Evolutionary conservation across 805 yeast genomes (phyloP), one percentile per base, ranked within the genome.

Genomic region (Peterozyma toletana): DNA sequence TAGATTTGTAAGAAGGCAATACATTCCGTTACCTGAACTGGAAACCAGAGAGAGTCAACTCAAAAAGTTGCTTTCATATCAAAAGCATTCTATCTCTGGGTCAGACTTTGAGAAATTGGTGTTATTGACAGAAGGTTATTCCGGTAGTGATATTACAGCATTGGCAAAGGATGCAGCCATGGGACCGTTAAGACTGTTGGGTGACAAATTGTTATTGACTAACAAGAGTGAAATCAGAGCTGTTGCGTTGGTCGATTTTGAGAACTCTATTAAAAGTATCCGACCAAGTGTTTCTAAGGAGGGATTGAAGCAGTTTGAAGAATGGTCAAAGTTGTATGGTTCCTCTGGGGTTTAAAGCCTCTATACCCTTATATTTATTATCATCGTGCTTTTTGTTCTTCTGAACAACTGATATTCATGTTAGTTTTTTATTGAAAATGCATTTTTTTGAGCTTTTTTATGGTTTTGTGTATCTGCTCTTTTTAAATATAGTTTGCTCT

Each of bases 111-210:
- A 73, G 9, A 66, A 67, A 37, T 67, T 91, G 18, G 71, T 86
- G 14, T 66, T 68, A 10, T 59, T 85, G 53, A 89, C 98, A 0
- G 79, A 80, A 6, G 91, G 87, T 0, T 88, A 81, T 62, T 86
- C 96, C n/a, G 96, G 96, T 2, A 82, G 93, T 51, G 99, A 91
- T 63, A 75, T 91, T 37, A 89, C 97, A 0, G 90, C 96, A 1
- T 63, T 91, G 48, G 96, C 97, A 1, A 93, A 90, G 62, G 97
- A 91, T 60, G 95, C 96, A 2, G 97, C 99, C 1, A 90, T 91
- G 97, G 96, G 96, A 1, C 98, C 99, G 1, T 67, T 93, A 33
- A 72, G 99, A 50, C 83, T 88, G 35, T 66, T 91, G 18, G 97
- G 98, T 2, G 97, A 91, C 47, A 80, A 83, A 38, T 72, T 91